Evolutionary conservation across 2,329 filamentous ascomycete genomes (phyloP).

Genomic region (Fusarium cyanostomum): DNA sequence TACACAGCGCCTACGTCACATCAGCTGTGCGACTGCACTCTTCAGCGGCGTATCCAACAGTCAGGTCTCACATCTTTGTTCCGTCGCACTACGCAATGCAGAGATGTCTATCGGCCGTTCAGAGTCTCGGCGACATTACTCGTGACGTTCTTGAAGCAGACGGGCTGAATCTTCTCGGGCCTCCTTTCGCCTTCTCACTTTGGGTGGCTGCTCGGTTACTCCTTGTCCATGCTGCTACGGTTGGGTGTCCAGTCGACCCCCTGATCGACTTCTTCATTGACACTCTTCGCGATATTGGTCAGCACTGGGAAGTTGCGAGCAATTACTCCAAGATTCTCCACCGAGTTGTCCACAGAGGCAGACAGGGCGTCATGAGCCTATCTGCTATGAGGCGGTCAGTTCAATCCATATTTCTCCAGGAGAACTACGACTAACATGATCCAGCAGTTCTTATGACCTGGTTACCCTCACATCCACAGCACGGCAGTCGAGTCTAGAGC

Average conservation of each 20-base stretch:
- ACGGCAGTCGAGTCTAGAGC: slow-evolving; percentile 51
- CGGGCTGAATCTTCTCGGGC: slow-evolving; percentile 54
- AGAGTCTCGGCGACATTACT: slow-evolving; percentile 55
- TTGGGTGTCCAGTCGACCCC: slow-evolving; percentile 49
- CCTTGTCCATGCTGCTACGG: slow-evolving; percentile 53
- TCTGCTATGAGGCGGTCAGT: slow-evolving; percentile 53
- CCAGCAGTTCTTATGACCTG: slow-evolving; percentile 52
- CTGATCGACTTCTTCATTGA: slow-evolving; percentile 57
- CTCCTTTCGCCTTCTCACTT: slow-evolving; percentile 56
- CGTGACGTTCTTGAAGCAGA: slow-evolving; percentile 56
- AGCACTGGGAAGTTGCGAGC: slow-evolving; percentile 56
- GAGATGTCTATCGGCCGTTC: slow-evolving; percentile 55
- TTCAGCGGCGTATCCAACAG: slow-evolving; percentile 54
- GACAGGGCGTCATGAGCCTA: slow-evolving; percentile 50
- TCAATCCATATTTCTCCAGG: rapidly evolving
- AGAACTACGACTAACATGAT: background rate
- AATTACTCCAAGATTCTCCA: slow-evolving; percentile 54
- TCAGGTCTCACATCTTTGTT: slow-evolving; percentile 53
- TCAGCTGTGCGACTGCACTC: slow-evolving; percentile 56
- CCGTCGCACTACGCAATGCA: slow-evolving; percentile 58
- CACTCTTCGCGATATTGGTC: slow-evolving; percentile 52
- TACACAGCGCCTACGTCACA: slow-evolving; percentile 57
- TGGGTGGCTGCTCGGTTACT: slow-evolving; percentile 55
- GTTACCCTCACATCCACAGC: slow-evolving; percentile 50
- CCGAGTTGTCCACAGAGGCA: slow-evolving; percentile 50